Conservation (phyloP, 2,329 filamentous ascomycete genomes). For the Helotiales sp. region DNA sequence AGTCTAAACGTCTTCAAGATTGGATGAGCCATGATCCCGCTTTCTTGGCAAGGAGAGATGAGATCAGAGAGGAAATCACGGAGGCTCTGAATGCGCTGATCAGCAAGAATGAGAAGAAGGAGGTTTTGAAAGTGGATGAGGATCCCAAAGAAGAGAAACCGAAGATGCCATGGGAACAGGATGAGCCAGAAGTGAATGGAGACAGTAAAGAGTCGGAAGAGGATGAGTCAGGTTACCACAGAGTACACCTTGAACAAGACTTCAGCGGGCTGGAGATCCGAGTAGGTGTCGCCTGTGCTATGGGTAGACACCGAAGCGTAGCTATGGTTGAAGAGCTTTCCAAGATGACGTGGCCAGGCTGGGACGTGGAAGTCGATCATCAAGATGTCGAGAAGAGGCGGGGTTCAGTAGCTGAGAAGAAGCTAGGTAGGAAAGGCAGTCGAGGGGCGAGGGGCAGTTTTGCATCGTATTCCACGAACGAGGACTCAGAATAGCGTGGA, state of each 20-base stretch:
- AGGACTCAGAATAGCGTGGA: not conserved
- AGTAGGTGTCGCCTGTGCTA: constrained; percentile 21
- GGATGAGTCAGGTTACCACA: not conserved
- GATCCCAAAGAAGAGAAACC: not conserved
- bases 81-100: constrained; percentile 1
- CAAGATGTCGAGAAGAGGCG: constrained; percentile 19
- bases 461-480: constrained; percentile 1
- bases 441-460: constrained; percentile 10
- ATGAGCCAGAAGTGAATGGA: not conserved
- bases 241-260: not conserved
- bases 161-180: not conserved
- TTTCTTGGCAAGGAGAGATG: constrained; percentile 16
- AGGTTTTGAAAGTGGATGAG: not conserved
- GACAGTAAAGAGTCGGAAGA: not conserved
- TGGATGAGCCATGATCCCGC: constrained; percentile 16
- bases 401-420: constrained; percentile 4
- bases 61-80: constrained; percentile 14
- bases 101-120: constrained; percentile 3
- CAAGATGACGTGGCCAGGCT: constrained; percentile 21
- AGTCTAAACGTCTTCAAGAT: constrained; percentile 17
- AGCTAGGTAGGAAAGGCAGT: constrained; percentile 5
- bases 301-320: constrained; percentile 26
- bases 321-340: constrained; percentile 23
- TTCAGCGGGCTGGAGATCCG: constrained; percentile 4
- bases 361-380: constrained; percentile 20